These are phyloP conservation scores for Phialocephala sp. DNA, from an alignment of 2,329 filamentous ascomycete genomes.

Conservation along the genomic window DNA sequence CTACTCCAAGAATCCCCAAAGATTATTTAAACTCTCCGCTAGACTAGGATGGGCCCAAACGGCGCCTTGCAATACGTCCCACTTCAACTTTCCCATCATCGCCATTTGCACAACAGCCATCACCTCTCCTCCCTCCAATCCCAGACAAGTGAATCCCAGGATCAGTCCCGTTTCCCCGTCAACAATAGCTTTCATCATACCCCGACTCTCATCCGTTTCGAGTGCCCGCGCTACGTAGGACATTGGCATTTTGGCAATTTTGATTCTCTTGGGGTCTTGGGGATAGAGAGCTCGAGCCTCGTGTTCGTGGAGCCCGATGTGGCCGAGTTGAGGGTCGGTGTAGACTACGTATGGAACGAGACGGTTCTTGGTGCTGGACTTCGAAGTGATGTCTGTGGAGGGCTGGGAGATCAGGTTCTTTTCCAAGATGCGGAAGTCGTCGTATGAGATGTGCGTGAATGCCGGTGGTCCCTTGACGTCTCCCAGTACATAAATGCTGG, in stretches of 20 bases:
- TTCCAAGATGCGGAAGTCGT: constrained; percentile 59
- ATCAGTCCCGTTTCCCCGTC: constrained; percentile 55
- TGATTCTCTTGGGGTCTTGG: constrained; percentile 44
- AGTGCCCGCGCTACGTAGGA: constrained; percentile 55
- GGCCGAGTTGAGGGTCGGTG: constrained; percentile 59
- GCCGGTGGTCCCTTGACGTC: constrained; percentile 58
- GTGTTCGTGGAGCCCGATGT: constrained; percentile 54
- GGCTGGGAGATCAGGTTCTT: constrained; percentile 48
- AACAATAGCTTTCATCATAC: constrained; percentile 58
- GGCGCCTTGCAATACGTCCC: constrained; percentile 52
- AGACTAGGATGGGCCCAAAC: constrained; percentile 57
- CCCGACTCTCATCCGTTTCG: constrained; percentile 57
- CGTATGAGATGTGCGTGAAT: constrained; percentile 62
- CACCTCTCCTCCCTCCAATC: constrained; percentile 57
- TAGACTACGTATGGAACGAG: constrained; percentile 56
- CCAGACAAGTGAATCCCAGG: constrained; percentile 57
- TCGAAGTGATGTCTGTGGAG: constrained; percentile 34
- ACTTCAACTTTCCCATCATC: constrained; percentile 55
- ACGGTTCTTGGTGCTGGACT: constrained; percentile 42
- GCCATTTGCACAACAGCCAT: constrained; percentile 60
- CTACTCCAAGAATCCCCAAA: constrained; percentile 52
- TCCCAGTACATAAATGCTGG: constrained; percentile 54
- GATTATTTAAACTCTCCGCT: constrained; percentile 57
- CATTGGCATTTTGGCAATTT: constrained; percentile 58
- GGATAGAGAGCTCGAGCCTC: constrained; percentile 41